Evolutionary conservation across 257 asterid genomes (phyloP).

Genomic region (Euphrasia confusa): DNA sequence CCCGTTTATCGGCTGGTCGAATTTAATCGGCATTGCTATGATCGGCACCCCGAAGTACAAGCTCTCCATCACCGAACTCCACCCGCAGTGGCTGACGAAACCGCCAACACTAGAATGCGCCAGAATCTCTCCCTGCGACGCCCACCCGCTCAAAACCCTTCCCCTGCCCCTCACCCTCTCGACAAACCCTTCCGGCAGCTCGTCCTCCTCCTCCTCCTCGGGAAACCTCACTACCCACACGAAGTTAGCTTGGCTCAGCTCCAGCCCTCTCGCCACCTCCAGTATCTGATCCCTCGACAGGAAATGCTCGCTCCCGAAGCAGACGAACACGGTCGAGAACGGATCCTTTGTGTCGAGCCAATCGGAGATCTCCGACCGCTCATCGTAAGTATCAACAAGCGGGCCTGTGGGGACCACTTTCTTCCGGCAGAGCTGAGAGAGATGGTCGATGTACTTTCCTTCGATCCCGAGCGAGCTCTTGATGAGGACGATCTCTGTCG

Average conservation of each 20-base stretch:
- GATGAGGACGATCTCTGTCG: not conserved
- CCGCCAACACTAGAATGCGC: slow-evolving; percentile 22
- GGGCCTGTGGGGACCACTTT: slow-evolving; percentile 1
- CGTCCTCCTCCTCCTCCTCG: not conserved
- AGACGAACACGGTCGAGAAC: slow-evolving; percentile 26
- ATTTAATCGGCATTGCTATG: slow-evolving; percentile 34
- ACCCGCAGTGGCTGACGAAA: slow-evolving; percentile 47
- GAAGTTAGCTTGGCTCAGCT: slow-evolving; percentile 22
- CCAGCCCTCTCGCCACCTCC: slow-evolving; percentile 30
- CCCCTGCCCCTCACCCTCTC: slow-evolving; percentile 23
- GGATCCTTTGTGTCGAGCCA: slow-evolving; percentile 23
- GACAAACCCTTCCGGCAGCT: slow-evolving; percentile 10
- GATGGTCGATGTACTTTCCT: not conserved
- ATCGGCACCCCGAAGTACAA: slow-evolving; percentile 21
- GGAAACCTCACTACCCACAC: slow-evolving; percentile 33
- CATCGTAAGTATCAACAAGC: not conserved
- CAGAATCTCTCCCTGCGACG: slow-evolving; percentile 20
- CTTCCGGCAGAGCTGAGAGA: not conserved
- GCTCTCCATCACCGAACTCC: slow-evolving; percentile 43
- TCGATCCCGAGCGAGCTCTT: not conserved
- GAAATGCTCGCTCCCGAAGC: slow-evolving; percentile 33
- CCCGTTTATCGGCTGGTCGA: slow-evolving; percentile 40
- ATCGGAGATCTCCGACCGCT: not conserved
- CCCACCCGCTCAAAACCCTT: slow-evolving; percentile 23
- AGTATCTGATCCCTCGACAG: slow-evolving; percentile 18